Percentiles rank a stretch among this genome's conserved stretches.
These are phyloP conservation scores for Colletotrichum sidae DNA, from an alignment of 2,329 filamentous ascomycete species.

Conservation along the genomic window DNA sequence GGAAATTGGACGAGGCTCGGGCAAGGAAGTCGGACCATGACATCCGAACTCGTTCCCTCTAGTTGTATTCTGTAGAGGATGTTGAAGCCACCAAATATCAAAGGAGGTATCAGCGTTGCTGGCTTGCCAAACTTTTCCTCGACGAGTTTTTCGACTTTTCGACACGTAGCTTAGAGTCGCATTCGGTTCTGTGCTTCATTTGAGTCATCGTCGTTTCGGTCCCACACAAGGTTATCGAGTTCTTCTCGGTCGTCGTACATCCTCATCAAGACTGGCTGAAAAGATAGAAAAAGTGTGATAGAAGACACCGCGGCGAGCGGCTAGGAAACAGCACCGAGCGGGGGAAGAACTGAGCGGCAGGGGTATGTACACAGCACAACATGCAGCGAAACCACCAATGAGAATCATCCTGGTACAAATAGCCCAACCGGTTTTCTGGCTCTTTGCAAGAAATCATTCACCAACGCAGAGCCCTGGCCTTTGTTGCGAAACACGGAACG, in stretches of 20 bases:
- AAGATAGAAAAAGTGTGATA: too few relatives aligned
- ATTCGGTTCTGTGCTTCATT: slow-evolving; percentile 13
- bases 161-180: slow-evolving; percentile 6
- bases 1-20: slow-evolving; percentile 37
- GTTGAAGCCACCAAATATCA: slow-evolving; percentile 38
- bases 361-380: too few relatives aligned
- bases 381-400: too few relatives aligned
- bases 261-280: neutral
- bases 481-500: too few relatives aligned
- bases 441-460: too few relatives aligned
- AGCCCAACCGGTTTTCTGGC: too few relatives aligned
- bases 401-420: too few relatives aligned
- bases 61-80: slow-evolving; percentile 34
- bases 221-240: slow-evolving; percentile 34
- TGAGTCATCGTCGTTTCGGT: slow-evolving; percentile 17
- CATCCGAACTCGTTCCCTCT: slow-evolving; percentile 10
- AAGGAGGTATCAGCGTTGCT: slow-evolving; percentile 9
- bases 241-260: slow-evolving; percentile 16
- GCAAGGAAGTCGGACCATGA: slow-evolving; percentile 34
- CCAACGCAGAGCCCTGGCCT: too few relatives aligned
- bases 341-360: too few relatives aligned
- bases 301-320: too few relatives aligned
- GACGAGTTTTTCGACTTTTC: slow-evolving; percentile 4
- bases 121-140: slow-evolving; percentile 7
- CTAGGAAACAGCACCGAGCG: too few relatives aligned